These are phyloP conservation scores for Ilyonectria mors-panacis DNA, from an alignment of 2,329 filamentous ascomycete genomes.

Conservation along the genomic window DNA sequence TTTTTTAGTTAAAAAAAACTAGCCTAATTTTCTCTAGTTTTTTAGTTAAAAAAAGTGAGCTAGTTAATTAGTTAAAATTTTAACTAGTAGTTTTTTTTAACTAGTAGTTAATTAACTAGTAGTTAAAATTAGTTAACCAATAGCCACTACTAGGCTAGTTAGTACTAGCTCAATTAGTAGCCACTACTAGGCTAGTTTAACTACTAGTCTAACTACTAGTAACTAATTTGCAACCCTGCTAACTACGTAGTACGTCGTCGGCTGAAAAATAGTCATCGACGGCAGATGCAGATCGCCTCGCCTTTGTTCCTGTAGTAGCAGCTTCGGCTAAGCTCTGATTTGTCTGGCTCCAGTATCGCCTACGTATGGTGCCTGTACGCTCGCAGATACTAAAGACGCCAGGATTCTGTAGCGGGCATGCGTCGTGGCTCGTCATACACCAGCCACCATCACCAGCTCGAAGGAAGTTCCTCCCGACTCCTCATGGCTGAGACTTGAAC, in stretches of 20 bases:
- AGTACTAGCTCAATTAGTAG: no score
- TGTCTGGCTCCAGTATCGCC: constrained; percentile 29
- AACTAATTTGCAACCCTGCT: no score
- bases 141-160: no score
- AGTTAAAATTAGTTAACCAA: no score
- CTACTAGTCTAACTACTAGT: no score
- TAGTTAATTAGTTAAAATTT: no score
- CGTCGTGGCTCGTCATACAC: not conserved
- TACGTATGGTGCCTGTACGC: constrained; percentile 20
- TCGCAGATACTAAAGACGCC: not conserved
- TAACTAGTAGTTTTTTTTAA: no score
- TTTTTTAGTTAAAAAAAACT: no score
- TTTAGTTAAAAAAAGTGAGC: no score
- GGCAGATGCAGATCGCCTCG: constrained; percentile 38
- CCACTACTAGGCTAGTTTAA: no score
- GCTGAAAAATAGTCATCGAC: constrained; percentile 17
- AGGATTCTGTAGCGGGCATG: not conserved
- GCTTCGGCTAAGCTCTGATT: constrained; percentile 37
- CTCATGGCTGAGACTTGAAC: not conserved
- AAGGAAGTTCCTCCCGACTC: not conserved
- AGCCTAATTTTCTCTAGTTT: no score
- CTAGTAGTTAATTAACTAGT: no score
- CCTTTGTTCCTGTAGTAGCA: constrained; percentile 48
- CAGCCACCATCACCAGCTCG: not conserved
- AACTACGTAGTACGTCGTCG: constrained; percentile 20